Percentiles rank a stretch among this genome's conserved stretches.
These are phyloP conservation scores for Penicillium sp. DNA, from an alignment of 2,329 filamentous ascomycete species.

Conservation along the genomic window DNA sequence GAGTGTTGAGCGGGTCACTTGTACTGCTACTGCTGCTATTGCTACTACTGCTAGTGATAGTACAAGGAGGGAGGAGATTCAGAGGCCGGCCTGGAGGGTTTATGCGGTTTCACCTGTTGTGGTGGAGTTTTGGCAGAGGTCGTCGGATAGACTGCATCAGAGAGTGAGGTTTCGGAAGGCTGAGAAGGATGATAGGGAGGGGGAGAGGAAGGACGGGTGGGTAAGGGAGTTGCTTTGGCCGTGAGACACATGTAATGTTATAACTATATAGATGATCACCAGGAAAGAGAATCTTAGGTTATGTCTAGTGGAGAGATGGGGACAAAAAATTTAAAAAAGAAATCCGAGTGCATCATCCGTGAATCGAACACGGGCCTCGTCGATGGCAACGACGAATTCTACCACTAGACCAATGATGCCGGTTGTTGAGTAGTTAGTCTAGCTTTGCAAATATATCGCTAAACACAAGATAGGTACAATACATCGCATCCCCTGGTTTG, in stretches of 20 bases:
- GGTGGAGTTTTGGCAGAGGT: constrained; percentile 28
- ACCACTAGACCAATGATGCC: constrained; percentile 53
- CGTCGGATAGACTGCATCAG: constrained; percentile 21
- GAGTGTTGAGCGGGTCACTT: constrained; percentile 4
- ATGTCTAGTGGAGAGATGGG: too few relatives aligned
- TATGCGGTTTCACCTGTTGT: constrained; percentile 20
- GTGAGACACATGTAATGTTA: not conserved
- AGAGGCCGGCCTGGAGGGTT: constrained; percentile 18
- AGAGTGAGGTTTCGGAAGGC: constrained; percentile 17
- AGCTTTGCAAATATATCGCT: not conserved
- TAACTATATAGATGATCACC: too few relatives aligned
- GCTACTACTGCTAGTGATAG: too few relatives aligned
- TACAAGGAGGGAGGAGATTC: not conserved
- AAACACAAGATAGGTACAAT: too few relatives aligned
- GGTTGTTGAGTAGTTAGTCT: constrained; percentile 10
- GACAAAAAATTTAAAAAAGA: constrained; percentile 6
- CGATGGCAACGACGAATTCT: constrained; percentile 53
- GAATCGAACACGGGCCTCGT: constrained; percentile 55
- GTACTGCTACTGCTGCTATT: too few relatives aligned
- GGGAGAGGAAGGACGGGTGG: not conserved
- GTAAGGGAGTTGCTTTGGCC: constrained; percentile 1
- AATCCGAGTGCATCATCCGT: constrained; percentile 43
- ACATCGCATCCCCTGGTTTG: too few relatives aligned
- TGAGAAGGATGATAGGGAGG: not conserved
- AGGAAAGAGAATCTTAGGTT: too few relatives aligned